Evolutionary conservation across 2,329 filamentous ascomycete species (phyloP), one percentile per base, ranked within the genome.

Genomic region (Hymenoscyphus fructigenus): DNA sequence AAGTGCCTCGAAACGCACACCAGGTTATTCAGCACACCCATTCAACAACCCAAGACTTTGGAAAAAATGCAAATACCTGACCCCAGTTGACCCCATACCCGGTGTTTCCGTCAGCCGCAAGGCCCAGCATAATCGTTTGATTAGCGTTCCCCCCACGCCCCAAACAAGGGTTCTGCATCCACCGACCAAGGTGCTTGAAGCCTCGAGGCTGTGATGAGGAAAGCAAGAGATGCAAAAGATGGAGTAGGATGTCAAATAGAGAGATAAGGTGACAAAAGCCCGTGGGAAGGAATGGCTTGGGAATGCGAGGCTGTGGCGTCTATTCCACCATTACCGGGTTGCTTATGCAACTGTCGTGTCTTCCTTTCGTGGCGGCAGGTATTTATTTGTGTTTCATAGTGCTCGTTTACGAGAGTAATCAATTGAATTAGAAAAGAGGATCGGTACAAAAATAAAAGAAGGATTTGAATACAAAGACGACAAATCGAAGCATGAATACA

Each of bases 1-100:
- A 20, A 10, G 44, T 20, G 20, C 20, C n/a, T 23, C n/a, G 34
- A 26, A 20, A 23, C n/a, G 44, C 44, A 50, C 44, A 50, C 17
- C n/a, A 23, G n/a, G 44, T 50, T 50, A 50, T 23, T 50, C 44
- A 50, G 44, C 44, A 50, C n/a, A 50, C 44, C n/a, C 44, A 50
- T 12, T 10, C 44, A 44, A n/a, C 41, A 2, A 17, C 41, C 17
- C 41, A 44, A 5, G 17, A 9, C 17, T n/a, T n/a, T n/a, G 17
- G 44, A 20, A 15, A 50, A 50, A 50, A 26, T 23, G 20, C 44
- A 50, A 50, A 50, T 50, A 50, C 44, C 44, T 7, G 6, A n/a
- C 38, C 17, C 38, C 38, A 41, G 17, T 47, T 47, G 5, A n/a
- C 41, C 41, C 41, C 15, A 36, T 36, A 12, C 5, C 34, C 34